A percentile compares a stretch with the other conserved stretches of the same genome.
Conservation (phyloP, 2,329 filamentous ascomycete genomes). For the Fusarium sp. region DNA sequence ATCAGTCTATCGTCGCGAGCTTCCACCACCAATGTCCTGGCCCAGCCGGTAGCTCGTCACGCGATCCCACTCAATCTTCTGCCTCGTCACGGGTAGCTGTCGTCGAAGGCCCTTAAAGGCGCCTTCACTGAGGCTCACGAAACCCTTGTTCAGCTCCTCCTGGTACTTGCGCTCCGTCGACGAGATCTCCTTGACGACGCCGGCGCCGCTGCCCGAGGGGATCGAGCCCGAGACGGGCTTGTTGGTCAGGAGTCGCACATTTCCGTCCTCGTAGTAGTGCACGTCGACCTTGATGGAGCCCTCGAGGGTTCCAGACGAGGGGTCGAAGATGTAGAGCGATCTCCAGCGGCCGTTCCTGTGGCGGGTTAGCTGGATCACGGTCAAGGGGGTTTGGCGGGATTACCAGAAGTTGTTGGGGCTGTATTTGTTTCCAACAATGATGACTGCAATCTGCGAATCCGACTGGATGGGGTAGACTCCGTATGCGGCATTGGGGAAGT, state of each 20-base stretch:
- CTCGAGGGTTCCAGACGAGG: slow-evolving; percentile 74
- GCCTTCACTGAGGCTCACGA: slow-evolving; percentile 88
- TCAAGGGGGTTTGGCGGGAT: slow-evolving; percentile 17
- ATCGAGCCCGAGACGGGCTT: slow-evolving; percentile 76
- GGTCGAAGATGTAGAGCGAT: slow-evolving; percentile 83
- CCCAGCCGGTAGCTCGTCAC: slow-evolving; percentile 91
- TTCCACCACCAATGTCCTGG: slow-evolving; percentile 80
- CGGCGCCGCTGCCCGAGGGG: slow-evolving; percentile 72
- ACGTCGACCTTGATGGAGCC: slow-evolving; percentile 93
- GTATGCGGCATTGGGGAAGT: slow-evolving; percentile 85
- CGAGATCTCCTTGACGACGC: slow-evolving; percentile 82
- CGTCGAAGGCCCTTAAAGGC: slow-evolving; percentile 93
- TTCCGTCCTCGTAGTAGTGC: slow-evolving; percentile 99
- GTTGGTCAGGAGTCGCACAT: slow-evolving; percentile 91
- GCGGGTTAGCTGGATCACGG: slow-evolving; percentile 31
- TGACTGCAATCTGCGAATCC: slow-evolving; percentile 80
- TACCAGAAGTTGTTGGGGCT: slow-evolving; percentile 98
- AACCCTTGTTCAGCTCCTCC: slow-evolving; percentile 93
- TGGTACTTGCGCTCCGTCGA: slow-evolving; percentile 91
- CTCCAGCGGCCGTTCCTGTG: slow-evolving; percentile 95
- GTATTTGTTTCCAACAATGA: slow-evolving; percentile 96
- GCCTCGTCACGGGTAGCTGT: slow-evolving; percentile 94
- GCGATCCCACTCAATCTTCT: slow-evolving; percentile 99
- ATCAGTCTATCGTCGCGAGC: slow-evolving; percentile 53
- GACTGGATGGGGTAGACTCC: slow-evolving; percentile 85